Percentiles rank a stretch among this genome's conserved stretches.
Conservation (phyloP, 306 rosid species). For the Prunus mongolica region DNA sequence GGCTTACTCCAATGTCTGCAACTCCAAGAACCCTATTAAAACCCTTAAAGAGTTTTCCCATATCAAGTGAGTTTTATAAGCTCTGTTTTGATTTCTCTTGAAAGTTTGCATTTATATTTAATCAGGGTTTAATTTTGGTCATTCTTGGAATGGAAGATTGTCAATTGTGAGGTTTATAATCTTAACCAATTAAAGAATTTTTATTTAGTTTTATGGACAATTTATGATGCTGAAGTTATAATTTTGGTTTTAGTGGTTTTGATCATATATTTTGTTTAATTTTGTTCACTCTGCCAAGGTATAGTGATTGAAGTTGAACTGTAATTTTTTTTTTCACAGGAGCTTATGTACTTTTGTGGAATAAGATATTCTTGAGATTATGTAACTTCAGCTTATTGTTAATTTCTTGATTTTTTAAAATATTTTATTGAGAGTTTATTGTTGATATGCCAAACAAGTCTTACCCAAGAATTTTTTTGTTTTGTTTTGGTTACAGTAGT, state of each 20-base stretch:
- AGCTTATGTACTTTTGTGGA: not conserved
- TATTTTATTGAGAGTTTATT: too few species aligned
- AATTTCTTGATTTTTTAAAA: too few species aligned
- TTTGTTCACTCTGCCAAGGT: not conserved
- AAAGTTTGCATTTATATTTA: not conserved
- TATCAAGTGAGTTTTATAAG: constrained; percentile 48
- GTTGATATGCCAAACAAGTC: too few species aligned
- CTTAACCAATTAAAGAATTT: not conserved
- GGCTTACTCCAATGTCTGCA: constrained; percentile 68
- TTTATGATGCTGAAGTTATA: not conserved
- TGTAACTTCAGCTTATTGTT: not conserved
- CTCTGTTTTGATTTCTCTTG: not conserved
- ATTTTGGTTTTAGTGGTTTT: not conserved
- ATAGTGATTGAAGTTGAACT: not conserved
- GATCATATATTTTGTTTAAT: not conserved
- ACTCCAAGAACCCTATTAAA: constrained; percentile 54
- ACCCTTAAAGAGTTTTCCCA: constrained; percentile 71
- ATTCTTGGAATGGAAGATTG: not conserved
- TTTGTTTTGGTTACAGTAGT: too few species aligned
- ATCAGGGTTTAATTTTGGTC: not conserved
- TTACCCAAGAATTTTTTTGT: too few species aligned
- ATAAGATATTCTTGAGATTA: not conserved
- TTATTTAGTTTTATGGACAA: not conserved
- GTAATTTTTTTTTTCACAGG: not conserved
- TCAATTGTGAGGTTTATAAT: not conserved